Evolutionary conservation across 768 basidiomycete genomes (phyloP).

Genomic region (Paxillus involutus): DNA sequence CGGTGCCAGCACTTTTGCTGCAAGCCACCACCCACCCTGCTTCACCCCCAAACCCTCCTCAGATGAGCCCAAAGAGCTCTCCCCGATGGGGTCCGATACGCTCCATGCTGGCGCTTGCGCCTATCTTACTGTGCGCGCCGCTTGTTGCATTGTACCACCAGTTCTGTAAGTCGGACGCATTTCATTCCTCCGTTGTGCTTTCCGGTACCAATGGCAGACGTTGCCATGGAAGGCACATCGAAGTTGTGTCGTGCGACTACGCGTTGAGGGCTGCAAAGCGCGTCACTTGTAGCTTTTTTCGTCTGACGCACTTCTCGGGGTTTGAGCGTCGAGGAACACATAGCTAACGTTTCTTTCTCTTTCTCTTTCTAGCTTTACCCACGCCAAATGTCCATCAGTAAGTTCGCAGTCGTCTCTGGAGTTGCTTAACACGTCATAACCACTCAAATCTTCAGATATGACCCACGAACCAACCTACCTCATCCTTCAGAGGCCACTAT

Average conservation of each 20-base stretch:
- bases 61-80: constrained; percentile 7
- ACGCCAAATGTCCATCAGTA: constrained; percentile 54
- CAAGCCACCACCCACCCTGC: background rate
- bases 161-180: constrained; percentile 37
- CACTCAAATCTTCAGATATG: constrained; percentile 23
- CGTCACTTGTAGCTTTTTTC: background rate
- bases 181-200: background rate
- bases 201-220: background rate
- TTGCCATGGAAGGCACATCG: background rate
- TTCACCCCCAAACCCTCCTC: background rate
- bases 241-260: background rate
- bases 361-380: constrained; percentile 48
- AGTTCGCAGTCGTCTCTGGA: constrained; percentile 14
- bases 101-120: constrained; percentile 54
- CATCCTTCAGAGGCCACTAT: constrained; percentile 74
- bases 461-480: constrained; percentile 58
- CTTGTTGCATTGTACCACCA: constrained; percentile 49
- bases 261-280: too few species aligned
- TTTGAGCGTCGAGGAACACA: background rate
- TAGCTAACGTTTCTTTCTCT: constrained; percentile 4
- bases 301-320: background rate
- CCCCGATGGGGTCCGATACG: constrained; percentile 56
- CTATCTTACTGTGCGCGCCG: constrained; percentile 52
- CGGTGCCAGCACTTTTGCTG: too few species aligned
- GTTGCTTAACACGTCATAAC: background rate